These are phyloP conservation scores for Centrapalus pauciflorus DNA, from an alignment of 129 eudicot species.

Conservation along the genomic window DNA sequence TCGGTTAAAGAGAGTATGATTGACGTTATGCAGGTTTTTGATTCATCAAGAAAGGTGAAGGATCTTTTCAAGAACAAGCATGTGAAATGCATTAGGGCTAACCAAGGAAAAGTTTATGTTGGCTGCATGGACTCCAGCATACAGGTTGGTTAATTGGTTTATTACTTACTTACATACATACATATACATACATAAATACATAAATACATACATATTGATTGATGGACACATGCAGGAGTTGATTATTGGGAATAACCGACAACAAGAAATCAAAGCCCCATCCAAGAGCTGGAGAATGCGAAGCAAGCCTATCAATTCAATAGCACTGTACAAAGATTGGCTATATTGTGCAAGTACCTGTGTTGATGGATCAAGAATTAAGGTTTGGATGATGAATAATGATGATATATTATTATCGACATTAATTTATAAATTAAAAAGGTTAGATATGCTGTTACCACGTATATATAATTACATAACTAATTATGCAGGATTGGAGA, in stretches of 20 bases:
- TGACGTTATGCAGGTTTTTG: constrained; percentile 47
- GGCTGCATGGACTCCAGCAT: constrained; percentile 87
- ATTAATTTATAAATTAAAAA: not conserved
- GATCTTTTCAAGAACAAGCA: constrained; percentile 57
- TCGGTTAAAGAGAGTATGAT: not conserved
- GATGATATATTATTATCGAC: not conserved
- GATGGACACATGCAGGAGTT: constrained; percentile 49
- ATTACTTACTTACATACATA: too few relatives aligned
- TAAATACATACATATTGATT: not conserved
- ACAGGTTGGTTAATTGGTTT: constrained; percentile 40
- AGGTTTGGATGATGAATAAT: constrained; percentile 33
- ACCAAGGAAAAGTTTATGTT: constrained; percentile 55
- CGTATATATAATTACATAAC: constrained; percentile 5
- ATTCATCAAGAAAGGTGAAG: constrained; percentile 47
- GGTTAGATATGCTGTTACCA: not conserved
- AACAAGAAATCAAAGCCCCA: constrained; percentile 67
- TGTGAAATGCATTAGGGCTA: constrained; percentile 49
- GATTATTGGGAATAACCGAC: constrained; percentile 45
- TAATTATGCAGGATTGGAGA: constrained; percentile 70
- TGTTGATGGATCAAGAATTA: constrained; percentile 61
- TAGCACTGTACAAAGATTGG: constrained; percentile 70
- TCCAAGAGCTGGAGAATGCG: constrained; percentile 63
- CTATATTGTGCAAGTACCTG: constrained; percentile 61
- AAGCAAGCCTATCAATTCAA: constrained; percentile 55
- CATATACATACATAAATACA: too few relatives aligned